Conservation (phyloP, 331 rosid genomes). For the Spiraea crenata region DNA sequence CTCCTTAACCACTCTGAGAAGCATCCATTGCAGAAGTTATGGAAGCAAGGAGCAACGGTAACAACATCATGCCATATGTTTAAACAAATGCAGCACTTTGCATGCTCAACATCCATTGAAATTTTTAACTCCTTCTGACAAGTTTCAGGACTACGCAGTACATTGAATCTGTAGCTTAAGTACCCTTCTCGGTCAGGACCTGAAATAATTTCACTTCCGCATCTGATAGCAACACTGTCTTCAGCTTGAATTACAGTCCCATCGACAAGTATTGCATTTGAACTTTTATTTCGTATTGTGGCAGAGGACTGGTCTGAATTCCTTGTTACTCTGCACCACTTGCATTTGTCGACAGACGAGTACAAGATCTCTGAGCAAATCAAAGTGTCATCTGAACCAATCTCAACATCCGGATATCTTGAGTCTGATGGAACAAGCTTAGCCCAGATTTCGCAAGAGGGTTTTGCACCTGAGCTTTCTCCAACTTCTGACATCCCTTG, state of each 20-base stretch:
- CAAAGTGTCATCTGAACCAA: constrained; percentile 50
- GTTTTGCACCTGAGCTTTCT: constrained; percentile 54
- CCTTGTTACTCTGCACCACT: constrained; percentile 78
- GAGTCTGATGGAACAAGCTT: constrained; percentile 66
- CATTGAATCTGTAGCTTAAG: constrained; percentile 57
- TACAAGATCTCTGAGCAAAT: constrained; percentile 51
- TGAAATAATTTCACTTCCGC: constrained; percentile 69
- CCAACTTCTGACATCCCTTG: constrained; percentile 55
- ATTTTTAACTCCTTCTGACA: constrained; percentile 60
- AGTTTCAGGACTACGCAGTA: constrained; percentile 49
- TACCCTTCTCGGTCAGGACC: constrained; percentile 62
- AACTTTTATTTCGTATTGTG: constrained; percentile 57
- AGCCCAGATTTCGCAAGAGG: constrained; percentile 71
- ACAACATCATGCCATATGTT: constrained; percentile 92
- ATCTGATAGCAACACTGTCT: constrained; percentile 45
- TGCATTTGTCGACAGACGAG: constrained; percentile 43
- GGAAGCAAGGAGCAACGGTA: constrained; percentile 89
- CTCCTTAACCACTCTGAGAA: constrained; percentile 92
- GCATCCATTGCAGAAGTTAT: constrained; percentile 95
- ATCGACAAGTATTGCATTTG: constrained; percentile 59
- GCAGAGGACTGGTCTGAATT: constrained; percentile 68
- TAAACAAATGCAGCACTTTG: constrained; percentile 91
- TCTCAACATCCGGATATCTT: constrained; percentile 58
- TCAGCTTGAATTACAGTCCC: constrained; percentile 47
- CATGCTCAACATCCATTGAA: constrained; percentile 64